Conservation (phyloP, 2,329 filamentous ascomycete species). For the Alternaria atra region DNA sequence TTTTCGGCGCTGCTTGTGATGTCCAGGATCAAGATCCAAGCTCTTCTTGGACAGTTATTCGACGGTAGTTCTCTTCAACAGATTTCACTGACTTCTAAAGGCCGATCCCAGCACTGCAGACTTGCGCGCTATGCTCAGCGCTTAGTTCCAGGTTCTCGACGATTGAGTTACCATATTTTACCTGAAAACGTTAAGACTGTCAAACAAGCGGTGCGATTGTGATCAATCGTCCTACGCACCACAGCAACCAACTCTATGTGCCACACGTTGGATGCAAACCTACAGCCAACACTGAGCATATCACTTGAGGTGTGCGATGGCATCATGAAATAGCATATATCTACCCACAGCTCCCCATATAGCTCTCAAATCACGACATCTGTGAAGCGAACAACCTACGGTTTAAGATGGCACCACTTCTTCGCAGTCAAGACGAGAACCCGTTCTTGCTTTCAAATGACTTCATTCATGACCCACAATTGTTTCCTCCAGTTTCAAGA, state of each 20-base stretch:
- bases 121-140: not conserved
- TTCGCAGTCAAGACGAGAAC: not conserved
- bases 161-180: not conserved
- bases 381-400: not conserved
- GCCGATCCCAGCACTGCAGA: not conserved
- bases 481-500: not conserved
- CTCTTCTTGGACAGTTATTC: not conserved
- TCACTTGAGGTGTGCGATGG: not conserved
- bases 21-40: not conserved
- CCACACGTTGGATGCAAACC: slow-evolving; percentile 11
- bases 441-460: not conserved
- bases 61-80: not conserved
- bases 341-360: not conserved
- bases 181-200: not conserved
- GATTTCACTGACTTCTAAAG: not conserved
- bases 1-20: not conserved
- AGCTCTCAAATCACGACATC: not conserved
- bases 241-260: not conserved
- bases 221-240: slow-evolving; percentile 2
- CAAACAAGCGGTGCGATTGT: slow-evolving; percentile 16
- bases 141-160: not conserved
- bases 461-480: not conserved
- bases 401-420: not conserved
- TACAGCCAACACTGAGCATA: not conserved
- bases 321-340: not conserved